A percentile compares a stretch with the other conserved stretches of the same genome.
These are phyloP conservation scores for Sphaerulina vaccinii DNA, from an alignment of 2,329 filamentous ascomycete species.

Conservation along the genomic window DNA sequence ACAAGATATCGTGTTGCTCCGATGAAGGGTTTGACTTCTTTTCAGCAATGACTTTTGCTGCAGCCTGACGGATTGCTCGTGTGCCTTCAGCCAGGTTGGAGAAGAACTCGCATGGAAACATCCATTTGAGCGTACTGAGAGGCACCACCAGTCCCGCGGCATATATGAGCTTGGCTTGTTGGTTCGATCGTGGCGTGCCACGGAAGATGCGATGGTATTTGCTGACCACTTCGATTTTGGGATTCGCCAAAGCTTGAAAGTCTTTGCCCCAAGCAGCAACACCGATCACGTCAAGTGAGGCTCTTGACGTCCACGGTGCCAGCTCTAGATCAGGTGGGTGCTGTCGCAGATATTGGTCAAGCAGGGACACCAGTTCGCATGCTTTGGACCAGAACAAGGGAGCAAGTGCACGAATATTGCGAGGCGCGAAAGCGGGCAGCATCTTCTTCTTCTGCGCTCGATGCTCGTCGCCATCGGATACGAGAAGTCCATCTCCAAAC, in stretches of 20 bases:
- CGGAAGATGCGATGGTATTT: conserved; percentile 11
- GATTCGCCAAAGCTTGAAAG: conserved; percentile 7
- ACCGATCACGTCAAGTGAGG: conserved; percentile 16
- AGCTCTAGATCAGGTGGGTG: neutral
- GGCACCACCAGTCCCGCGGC: neutral
- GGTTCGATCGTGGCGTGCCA: neutral
- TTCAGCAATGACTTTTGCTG: neutral
- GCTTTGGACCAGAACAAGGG: conserved; percentile 5
- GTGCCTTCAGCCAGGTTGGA: neutral
- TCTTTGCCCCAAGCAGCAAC: conserved; percentile 14
- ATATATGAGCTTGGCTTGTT: neutral
- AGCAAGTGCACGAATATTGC: neutral
- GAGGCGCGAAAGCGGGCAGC: conserved; percentile 4
- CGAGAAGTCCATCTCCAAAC: conserved; percentile 5
- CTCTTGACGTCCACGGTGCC: conserved; percentile 1
- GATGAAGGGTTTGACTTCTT: neutral
- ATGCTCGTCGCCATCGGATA: conserved; percentile 4
- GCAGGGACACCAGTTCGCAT: neutral
- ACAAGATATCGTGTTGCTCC: conserved; percentile 5
- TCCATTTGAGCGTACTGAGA: neutral
- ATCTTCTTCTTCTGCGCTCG: conserved; percentile 3
- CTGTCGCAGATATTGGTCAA: neutral
- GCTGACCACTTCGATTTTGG: neutral
- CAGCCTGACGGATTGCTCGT: neutral
- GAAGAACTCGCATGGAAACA: conserved; percentile 1